phyloP scores from a whole-genome alignment of 1,284 basidiomycete genomes.

The Entoloma clypeatum region DNA sequence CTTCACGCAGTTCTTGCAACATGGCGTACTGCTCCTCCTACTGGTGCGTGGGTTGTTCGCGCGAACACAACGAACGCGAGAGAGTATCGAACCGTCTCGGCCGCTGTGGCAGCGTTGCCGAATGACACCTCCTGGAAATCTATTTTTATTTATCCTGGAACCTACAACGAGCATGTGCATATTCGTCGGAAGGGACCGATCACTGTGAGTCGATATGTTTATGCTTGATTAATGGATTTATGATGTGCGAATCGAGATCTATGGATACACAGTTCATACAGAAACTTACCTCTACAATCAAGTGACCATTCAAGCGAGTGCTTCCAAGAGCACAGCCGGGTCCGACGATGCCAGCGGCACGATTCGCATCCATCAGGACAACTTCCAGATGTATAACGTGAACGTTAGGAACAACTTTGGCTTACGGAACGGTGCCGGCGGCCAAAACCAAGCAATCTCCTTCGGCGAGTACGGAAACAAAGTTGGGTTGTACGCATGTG shows the following conservation, averaged over 20 bases:
- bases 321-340: slow-evolving; percentile 40
- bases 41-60: slow-evolving; percentile 43
- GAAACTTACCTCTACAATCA: slow-evolving; percentile 35
- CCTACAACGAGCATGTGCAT: slow-evolving; percentile 49
- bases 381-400: slow-evolving; percentile 54
- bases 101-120: slow-evolving; percentile 42
- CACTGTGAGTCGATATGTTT: too few relatives aligned
- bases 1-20: slow-evolving; percentile 27
- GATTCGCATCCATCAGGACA: slow-evolving; percentile 47
- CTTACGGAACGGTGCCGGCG: too few relatives aligned
- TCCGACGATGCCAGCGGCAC: slow-evolving; percentile 55
- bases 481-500: slow-evolving; percentile 50
- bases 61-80: slow-evolving; percentile 37
- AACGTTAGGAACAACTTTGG: slow-evolving; percentile 52
- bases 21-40: slow-evolving; percentile 41
- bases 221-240: too few relatives aligned
- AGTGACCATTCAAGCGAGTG: slow-evolving; percentile 41
- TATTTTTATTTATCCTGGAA: slow-evolving; percentile 55
- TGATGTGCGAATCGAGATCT: too few relatives aligned
- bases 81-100: slow-evolving; percentile 40
- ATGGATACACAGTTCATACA: slow-evolving; percentile 42
- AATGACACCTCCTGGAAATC: slow-evolving; percentile 39
- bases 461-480: slow-evolving; percentile 49
- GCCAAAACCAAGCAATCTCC: slow-evolving; percentile 51
- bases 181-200: slow-evolving; percentile 45